Evolutionary conservation across 1,284 basidiomycete genomes (phyloP).

Genomic region (Fistulina hepatica): DNA sequence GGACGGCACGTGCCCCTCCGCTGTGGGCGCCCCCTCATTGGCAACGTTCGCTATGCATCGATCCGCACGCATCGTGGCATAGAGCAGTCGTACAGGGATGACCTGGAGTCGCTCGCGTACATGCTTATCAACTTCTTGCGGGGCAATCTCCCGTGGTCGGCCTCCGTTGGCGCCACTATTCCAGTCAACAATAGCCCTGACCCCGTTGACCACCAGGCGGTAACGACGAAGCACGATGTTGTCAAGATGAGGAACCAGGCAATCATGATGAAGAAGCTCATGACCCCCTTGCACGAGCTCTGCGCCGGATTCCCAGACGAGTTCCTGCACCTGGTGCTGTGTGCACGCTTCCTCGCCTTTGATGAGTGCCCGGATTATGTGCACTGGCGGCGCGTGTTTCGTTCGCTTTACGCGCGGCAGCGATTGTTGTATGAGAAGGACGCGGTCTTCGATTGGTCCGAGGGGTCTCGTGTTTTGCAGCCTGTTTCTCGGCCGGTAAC

Average conservation of each 20-base stretch:
- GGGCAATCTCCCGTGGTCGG: conserved; percentile 53
- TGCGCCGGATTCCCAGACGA: conserved; percentile 4
- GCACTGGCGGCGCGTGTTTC: conserved; percentile 52
- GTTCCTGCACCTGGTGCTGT: conserved; percentile 42
- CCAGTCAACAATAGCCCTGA: conserved; percentile 13
- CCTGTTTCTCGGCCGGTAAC: no score
- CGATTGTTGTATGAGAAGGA: conserved; percentile 87
- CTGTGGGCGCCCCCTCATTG: conserved; percentile 41
- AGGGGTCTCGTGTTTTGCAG: no score
- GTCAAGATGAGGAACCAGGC: conserved; percentile 79
- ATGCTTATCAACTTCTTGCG: conserved; percentile 57
- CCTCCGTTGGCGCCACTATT: conserved; percentile 35
- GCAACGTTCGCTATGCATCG: conserved; percentile 61
- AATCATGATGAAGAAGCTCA: conserved; percentile 5
- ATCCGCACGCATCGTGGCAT: conserved; percentile 64
- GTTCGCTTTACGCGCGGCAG: conserved; percentile 90
- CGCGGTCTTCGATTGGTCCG: conserved; percentile 98
- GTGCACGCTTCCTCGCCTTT: conserved; percentile 47
- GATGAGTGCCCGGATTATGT: conserved; percentile 54
- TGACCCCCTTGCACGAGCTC: conserved; percentile 1
- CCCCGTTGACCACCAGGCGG: conserved; percentile 36
- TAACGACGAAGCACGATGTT: conserved; percentile 72
- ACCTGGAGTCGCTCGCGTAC: conserved; percentile 54
- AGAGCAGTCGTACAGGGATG: conserved; percentile 48
- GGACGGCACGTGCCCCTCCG: conserved; percentile 87